Base-by-base conservation (phyloP, 495 filamentous ascomycete genomes). In the Daldinia vernicosa region DNA sequence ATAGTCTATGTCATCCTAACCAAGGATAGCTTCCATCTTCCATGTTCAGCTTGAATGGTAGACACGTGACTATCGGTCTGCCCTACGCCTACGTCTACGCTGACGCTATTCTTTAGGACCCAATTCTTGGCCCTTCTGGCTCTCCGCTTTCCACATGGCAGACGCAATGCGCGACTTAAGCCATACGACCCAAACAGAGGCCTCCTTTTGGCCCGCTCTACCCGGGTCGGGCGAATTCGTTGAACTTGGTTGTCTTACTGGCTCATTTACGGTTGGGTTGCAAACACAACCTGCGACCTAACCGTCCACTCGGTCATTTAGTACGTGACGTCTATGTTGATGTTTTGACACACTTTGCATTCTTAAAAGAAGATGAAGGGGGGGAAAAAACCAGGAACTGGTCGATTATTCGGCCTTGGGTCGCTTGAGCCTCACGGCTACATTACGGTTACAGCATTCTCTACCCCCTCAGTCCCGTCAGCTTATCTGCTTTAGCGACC, bases 71-170 rank as follows among this genome's bases (percentile, higher is more conserved):
- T 17, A 57, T 51, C 28, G 51, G 35, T 62, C 57, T 59, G 61
- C 66, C 66, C 54, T 69, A 51, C 60, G 59, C 47, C 64, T 73
- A 27, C 58, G 60, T 54, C 54, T 68, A 28, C 59, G 66, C 65
- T 69, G 66, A 73, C 55, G 60, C 66, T 69, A 59, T 66, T 40
- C 47, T 61, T 39, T n/a, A 50, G 58, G 60, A 35, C 35, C 24
- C 1, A 28, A 30, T 27, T 26, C 65, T 56, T 63, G 33, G 58
- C 45, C 40, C 54, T 53, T 60, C 53, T 69, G 65, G 65, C 62
- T 73, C 43, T 69, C 66, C 58, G 57, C 66, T 59, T 53, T 39
- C 61, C 66, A 73, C 70, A 73, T 69, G 70, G 70, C 66, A 55
- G 66, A 66, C 27, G 43, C 33, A 65, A 62, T 73, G 66, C 70